A percentile compares a stretch with the other conserved stretches of the same genome.
Conservation (phyloP, 2,329 filamentous ascomycete genomes). For the Scedosporium aurantiacum region DNA sequence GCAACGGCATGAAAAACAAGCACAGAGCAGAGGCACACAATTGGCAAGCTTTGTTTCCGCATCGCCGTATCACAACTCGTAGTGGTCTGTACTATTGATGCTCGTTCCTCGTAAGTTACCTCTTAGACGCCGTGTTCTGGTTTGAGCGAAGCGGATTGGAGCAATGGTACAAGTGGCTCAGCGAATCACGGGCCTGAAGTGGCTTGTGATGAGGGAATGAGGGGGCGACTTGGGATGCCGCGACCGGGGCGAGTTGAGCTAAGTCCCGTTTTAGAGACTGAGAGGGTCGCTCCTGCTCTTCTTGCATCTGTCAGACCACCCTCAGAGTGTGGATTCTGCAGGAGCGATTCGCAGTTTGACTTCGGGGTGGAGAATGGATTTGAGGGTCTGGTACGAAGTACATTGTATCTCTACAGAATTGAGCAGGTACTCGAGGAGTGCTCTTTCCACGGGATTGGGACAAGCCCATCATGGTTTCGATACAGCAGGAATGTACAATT, state of each 20-base stretch:
- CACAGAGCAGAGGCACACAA: background rate
- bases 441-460: background rate
- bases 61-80: background rate
- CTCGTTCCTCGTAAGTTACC: background rate
- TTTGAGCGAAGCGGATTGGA: background rate
- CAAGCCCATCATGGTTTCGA: background rate
- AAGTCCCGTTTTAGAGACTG: background rate
- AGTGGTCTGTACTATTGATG: too few species aligned
- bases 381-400: background rate
- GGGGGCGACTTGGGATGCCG: background rate
- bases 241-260: background rate
- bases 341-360: background rate
- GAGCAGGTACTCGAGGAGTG: background rate
- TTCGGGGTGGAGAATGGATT: background rate
- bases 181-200: conserved; percentile 1
- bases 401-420: background rate
- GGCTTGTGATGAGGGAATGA: background rate
- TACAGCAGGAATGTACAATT: background rate
- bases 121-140: background rate
- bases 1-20: background rate
- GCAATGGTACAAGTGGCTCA: background rate
- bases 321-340: background rate
- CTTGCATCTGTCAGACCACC: background rate
- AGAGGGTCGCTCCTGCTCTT: background rate
- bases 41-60: background rate